phyloP scores from a whole-genome alignment of 2,329 filamentous ascomycete genomes.

The Zymoseptoria passerinii region DNA sequence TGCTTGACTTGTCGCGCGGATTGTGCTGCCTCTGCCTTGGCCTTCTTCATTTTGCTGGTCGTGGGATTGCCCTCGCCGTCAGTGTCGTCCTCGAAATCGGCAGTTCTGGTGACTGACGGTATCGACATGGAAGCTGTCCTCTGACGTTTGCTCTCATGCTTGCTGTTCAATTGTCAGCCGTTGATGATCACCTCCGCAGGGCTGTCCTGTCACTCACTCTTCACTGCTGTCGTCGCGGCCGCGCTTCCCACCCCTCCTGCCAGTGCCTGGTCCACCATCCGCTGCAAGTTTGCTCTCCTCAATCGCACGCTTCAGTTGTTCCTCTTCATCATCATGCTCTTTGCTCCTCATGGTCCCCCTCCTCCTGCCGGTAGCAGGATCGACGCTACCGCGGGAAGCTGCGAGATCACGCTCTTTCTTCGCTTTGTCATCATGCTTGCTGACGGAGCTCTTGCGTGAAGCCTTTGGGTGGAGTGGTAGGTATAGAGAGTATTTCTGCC shows the following conservation, averaged over 20 bases:
- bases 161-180: constrained; percentile 37
- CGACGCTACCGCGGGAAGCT: constrained; percentile 43
- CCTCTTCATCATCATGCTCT: constrained; percentile 91
- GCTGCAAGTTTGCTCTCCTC: constrained; percentile 89
- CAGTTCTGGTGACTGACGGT: constrained; percentile 37
- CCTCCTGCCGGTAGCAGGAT: constrained; percentile 61
- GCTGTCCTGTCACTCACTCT: constrained; percentile 58
- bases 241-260: constrained; percentile 64
- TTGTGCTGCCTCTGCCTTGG: constrained; percentile 38
- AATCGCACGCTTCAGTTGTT: constrained; percentile 77
- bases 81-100: constrained; percentile 53
- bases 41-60: constrained; percentile 32
- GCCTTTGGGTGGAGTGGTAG: constrained; percentile 48
- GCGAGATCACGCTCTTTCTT: constrained; percentile 48
- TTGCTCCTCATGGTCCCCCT: constrained; percentile 97
- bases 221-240: constrained; percentile 86
- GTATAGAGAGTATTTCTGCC: constrained; percentile 56
- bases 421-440: constrained; percentile 53
- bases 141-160: constrained; percentile 66
- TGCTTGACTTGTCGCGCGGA: constrained; percentile 55
- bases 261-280: constrained; percentile 45
- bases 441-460: constrained; percentile 56
- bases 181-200: background rate
- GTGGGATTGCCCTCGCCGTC: constrained; percentile 53
- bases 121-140: constrained; percentile 70